phyloP scores from a whole-genome alignment of 1,139 yeast genomes.

The Magnusiomyces sp. region DNA sequence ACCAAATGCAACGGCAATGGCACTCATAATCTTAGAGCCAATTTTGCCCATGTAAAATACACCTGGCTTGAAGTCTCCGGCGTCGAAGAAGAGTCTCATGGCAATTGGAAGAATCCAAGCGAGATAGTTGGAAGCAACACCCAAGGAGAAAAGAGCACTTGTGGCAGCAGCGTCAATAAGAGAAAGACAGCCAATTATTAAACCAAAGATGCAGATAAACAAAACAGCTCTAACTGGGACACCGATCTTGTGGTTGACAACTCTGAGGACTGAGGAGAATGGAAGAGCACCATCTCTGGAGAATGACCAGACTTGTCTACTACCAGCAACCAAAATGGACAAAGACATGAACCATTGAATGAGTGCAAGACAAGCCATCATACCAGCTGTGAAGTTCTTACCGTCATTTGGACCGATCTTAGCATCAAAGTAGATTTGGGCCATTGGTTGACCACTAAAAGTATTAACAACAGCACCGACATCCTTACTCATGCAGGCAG shows the following conservation, averaged over 20 bases:
- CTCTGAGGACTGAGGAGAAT: slow-evolving; percentile 42
- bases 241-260: slow-evolving; percentile 42
- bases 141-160: slow-evolving; percentile 48
- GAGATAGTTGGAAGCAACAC: slow-evolving; percentile 52
- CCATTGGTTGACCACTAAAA: slow-evolving; percentile 32
- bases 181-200: slow-evolving; percentile 49
- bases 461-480: slow-evolving; percentile 34
- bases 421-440: slow-evolving; percentile 57
- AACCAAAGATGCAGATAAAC: slow-evolving; percentile 42
- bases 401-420: slow-evolving; percentile 36
- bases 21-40: slow-evolving; percentile 33
- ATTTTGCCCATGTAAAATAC: slow-evolving; percentile 50
- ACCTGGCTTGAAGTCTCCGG: slow-evolving; percentile 50
- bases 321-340: slow-evolving; percentile 66
- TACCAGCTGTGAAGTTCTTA: slow-evolving; percentile 49
- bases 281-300: slow-evolving; percentile 89
- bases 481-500: slow-evolving; percentile 50
- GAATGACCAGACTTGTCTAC: slow-evolving; percentile 78
- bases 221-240: slow-evolving; percentile 58
- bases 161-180: slow-evolving; percentile 55
- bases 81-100: slow-evolving; percentile 37
- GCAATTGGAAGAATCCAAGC: slow-evolving; percentile 55
- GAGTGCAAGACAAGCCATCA: slow-evolving; percentile 26
- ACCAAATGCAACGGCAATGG: slow-evolving; percentile 31
- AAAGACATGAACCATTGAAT: slow-evolving; percentile 52